These are phyloP conservation scores for Aspergillus unguis DNA, from an alignment of 2,329 filamentous ascomycete genomes.

Conservation along the genomic window DNA sequence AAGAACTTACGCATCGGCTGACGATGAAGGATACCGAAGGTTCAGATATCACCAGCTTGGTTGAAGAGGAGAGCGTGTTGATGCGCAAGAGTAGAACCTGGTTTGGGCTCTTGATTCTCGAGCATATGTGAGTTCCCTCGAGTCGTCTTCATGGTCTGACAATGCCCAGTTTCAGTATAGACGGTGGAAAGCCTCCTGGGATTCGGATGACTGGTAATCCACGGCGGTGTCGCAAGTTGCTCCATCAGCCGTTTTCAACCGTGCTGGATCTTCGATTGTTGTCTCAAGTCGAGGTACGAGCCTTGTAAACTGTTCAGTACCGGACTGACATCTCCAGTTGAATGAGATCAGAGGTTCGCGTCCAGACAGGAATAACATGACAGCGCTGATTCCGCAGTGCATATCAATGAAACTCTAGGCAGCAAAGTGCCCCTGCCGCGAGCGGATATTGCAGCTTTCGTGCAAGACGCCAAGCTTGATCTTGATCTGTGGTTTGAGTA, in stretches of 20 bases:
- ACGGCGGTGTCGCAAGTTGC: constrained; percentile 46
- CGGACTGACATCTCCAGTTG: constrained; percentile 27
- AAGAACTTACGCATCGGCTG: constrained; percentile 35
- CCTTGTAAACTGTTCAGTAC: neutral
- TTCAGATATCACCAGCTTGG: constrained; percentile 13
- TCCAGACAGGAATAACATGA: too few relatives aligned
- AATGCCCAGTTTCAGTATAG: constrained; percentile 37
- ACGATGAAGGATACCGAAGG: constrained; percentile 24
- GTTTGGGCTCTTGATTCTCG: constrained; percentile 53
- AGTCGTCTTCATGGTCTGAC: neutral
- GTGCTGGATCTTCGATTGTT: constrained; percentile 52
- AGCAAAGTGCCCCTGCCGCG: constrained; percentile 25
- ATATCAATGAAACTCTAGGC: constrained; percentile 37
- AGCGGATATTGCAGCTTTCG: constrained; percentile 39
- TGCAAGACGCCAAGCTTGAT: constrained; percentile 48
- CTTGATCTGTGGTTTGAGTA: constrained; percentile 50
- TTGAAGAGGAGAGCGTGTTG: constrained; percentile 31
- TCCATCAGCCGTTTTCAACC: constrained; percentile 44
- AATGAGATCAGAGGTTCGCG: constrained; percentile 40
- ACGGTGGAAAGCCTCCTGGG: constrained; percentile 46
- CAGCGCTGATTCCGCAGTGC: constrained; percentile 24
- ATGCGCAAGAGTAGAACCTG: constrained; percentile 49
- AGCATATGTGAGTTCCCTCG: constrained; percentile 42
- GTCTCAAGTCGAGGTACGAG: constrained; percentile 48
- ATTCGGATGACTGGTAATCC: constrained; percentile 38